These are phyloP conservation scores for Pisolithus orientalis DNA, from an alignment of 768 basidiomycete species.

Conservation along the genomic window DNA sequence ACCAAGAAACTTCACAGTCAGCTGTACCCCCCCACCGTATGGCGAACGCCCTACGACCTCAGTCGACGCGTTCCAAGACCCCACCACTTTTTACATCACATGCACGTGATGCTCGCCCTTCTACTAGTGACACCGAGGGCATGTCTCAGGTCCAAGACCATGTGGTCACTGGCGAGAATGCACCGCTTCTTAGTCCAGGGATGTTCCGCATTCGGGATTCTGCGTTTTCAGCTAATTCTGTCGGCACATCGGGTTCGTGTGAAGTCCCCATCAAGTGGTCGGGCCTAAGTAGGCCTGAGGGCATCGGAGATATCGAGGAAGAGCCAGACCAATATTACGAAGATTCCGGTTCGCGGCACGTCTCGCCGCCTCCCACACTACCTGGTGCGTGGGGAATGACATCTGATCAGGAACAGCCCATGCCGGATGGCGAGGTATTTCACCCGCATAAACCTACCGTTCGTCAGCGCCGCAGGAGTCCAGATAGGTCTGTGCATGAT, in stretches of 20 bases:
- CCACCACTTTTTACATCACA: constrained; percentile 33
- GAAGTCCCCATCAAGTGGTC: constrained; percentile 63
- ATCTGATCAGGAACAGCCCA: constrained; percentile 45
- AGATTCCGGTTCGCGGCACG: constrained; percentile 15
- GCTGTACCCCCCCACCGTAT: constrained; percentile 19
- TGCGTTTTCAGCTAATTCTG: constrained; percentile 44
- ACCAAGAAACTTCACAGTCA: constrained; percentile 15
- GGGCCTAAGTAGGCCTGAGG: constrained; percentile 36
- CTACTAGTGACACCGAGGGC: constrained; percentile 12
- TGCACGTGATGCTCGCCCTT: constrained; percentile 19
- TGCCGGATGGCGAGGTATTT: constrained; percentile 17
- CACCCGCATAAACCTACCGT: constrained; percentile 22
- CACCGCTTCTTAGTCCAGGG: constrained; percentile 45
- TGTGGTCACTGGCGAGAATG: constrained; percentile 18
- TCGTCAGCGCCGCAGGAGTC: constrained; percentile 20
- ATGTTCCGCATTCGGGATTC: constrained; percentile 59
- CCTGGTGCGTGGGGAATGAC: constrained; percentile 53
- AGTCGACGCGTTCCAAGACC: constrained; percentile 34
- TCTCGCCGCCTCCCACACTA: constrained; percentile 31
- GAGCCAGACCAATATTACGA: constrained; percentile 26
- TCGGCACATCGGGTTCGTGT: constrained; percentile 36
- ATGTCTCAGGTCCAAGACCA: constrained; percentile 15
- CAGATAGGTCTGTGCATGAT: constrained; percentile 39
- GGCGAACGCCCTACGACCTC: constrained; percentile 25
- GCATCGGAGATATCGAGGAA: constrained; percentile 32